Base-by-base conservation (phyloP, 2,329 filamentous ascomycete genomes). In the Rhinocladiella similis region DNA sequence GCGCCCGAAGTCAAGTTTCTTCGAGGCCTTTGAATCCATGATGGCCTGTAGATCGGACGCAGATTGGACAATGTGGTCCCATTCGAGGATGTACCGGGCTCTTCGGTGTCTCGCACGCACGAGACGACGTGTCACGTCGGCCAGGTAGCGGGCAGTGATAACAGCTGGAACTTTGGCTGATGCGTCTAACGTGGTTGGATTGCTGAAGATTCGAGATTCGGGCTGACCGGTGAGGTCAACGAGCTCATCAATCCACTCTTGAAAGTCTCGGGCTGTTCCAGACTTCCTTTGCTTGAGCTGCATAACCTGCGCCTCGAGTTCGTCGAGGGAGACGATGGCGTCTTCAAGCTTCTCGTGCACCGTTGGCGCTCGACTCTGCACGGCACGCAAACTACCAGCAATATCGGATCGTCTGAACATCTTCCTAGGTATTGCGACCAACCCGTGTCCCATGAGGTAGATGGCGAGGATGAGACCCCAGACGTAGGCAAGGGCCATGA, bases 171-270 rank as follows among this genome's bases (percentile, higher is more conserved):
- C 74, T 5, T 72, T 69, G 25, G 79, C 73, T 18, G 75, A 72
- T 42, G 73, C 68, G 58, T 77, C 68, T 18, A 56, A 47, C 18
- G 71, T 67, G 29, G 74, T 72, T 10, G 74, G 68, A 16, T 72
- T 69, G 4, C 71, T 64, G 4, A 73, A 68, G 25, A 73, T 68
- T 45, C 80, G 76, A 52, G 70, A 76, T 63, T 93, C 90, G 1
- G 86, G 83, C 5, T 90, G 72, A 65, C 83, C 86, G 43, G 86
- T 85, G 61, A 87, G 83, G 62, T 97, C 93, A 2, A 85, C 86
- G 29, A 99, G 77, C 68, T 99, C 94, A 64, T 97, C 93, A 63
- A 99, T 96, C 94, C 94, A 99, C 65, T 96, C 92, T 64, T 87
- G 84, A 67, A 92, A 94, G 41, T 88, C 83, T 53, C 79, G 77